These are phyloP conservation scores for Leptosphaerulina australis DNA, from an alignment of 2,329 filamentous ascomycete species.

Conservation along the genomic window DNA sequence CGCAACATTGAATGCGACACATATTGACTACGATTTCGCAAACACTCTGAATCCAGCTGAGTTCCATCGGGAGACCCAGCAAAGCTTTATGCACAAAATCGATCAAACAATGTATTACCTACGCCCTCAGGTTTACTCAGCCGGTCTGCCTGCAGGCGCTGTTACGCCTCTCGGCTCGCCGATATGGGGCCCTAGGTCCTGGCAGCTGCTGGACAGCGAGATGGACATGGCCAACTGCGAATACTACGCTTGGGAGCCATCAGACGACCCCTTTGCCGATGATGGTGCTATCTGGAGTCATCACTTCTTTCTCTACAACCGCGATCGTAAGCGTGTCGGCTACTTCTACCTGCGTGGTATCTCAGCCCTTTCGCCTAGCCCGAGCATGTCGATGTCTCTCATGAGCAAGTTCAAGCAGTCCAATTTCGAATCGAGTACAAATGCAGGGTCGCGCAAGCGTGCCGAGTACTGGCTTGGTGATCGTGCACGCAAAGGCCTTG, in stretches of 20 bases:
- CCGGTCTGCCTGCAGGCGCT: constrained; percentile 52
- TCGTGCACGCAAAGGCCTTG: constrained; percentile 55
- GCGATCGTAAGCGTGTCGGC: constrained; percentile 85
- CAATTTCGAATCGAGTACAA: constrained; percentile 57
- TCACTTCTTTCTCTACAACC: constrained; percentile 99
- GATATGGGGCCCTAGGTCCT: constrained; percentile 87
- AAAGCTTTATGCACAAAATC: constrained; percentile 82
- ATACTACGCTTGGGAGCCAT: constrained; percentile 86
- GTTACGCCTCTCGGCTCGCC: constrained; percentile 59
- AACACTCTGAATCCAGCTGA: constrained; percentile 87
- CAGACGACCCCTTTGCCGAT: constrained; percentile 89
- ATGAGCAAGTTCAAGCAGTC: constrained; percentile 49
- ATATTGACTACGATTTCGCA: constrained; percentile 97
- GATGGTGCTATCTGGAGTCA: constrained; percentile 93
- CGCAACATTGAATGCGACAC: constrained; percentile 92
- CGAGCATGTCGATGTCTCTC: constrained; percentile 48
- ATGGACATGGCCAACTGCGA: constrained; percentile 90
- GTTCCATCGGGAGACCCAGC: constrained; percentile 83
- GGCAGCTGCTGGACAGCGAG: constrained; percentile 90
- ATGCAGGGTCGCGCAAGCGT: constrained; percentile 73
- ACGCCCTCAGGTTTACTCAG: constrained; percentile 63
- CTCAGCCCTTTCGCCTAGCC: constrained; percentile 72
- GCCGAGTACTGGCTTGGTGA: constrained; percentile 88
- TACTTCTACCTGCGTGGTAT: constrained; percentile 94
- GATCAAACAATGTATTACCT: constrained; percentile 87